A percentile compares a stretch with the other conserved stretches of the same genome.
These are phyloP conservation scores for Apiospora marii DNA, from an alignment of 2,329 filamentous ascomycete genomes.

Conservation along the genomic window DNA sequence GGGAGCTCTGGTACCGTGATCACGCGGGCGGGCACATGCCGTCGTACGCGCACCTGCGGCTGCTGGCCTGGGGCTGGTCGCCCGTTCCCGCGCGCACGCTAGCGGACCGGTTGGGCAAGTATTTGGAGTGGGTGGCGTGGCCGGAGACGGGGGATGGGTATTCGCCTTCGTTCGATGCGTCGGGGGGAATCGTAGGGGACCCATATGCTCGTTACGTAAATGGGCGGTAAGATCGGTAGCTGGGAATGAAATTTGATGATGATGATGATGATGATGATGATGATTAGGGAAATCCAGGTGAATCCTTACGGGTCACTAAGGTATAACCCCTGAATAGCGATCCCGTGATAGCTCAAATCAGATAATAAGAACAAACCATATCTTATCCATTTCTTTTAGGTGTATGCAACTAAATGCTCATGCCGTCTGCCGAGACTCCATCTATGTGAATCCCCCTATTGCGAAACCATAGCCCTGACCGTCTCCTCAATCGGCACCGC, in stretches of 20 bases:
- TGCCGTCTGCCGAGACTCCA: background rate
- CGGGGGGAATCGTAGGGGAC: no score
- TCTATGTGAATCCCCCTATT: background rate
- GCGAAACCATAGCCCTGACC: constrained; percentile 35
- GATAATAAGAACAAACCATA: background rate
- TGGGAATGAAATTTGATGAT: no score
- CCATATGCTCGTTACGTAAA: no score
- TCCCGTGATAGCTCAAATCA: background rate
- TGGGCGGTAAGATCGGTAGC: no score
- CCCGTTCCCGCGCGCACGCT: background rate
- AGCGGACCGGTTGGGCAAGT: background rate
- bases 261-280: background rate
- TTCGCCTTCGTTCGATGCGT: no score
- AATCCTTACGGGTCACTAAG: background rate
- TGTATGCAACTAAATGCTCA: background rate
- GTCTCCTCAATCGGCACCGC: constrained; percentile 38
- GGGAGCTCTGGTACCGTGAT: background rate
- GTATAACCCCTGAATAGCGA: background rate
- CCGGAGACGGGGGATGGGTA: no score
- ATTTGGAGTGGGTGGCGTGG: background rate
- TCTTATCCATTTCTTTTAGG: background rate
- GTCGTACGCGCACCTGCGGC: background rate
- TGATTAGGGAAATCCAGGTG: background rate
- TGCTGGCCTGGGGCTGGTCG: constrained; percentile 21
- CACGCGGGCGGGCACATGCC: background rate